A percentile compares a stretch with the other conserved stretches of the same genome.
Conservation (phyloP, 1,284 basidiomycete genomes). For the Ustilago loliicola region DNA sequence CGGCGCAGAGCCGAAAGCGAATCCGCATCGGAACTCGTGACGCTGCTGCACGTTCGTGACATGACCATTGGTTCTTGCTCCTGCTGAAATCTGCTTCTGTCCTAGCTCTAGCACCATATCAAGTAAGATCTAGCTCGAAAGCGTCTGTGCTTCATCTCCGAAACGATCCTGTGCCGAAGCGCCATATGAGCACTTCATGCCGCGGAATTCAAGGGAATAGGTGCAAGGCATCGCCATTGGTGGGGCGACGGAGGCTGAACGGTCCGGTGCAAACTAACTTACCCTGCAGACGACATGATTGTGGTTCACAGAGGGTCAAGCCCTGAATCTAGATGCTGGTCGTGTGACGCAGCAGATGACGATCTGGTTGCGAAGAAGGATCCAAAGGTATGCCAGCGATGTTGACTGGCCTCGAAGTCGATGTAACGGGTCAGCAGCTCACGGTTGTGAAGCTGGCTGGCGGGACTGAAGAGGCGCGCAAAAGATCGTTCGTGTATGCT, state of each 20-base stretch:
- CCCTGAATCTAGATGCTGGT: neutral
- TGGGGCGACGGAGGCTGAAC: conserved; percentile 8
- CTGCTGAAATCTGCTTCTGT: neutral
- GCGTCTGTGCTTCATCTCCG: conserved; percentile 12
- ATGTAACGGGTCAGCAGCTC: neutral
- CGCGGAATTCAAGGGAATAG: neutral
- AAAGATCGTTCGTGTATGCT: conserved; percentile 30
- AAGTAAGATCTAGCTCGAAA: neutral
- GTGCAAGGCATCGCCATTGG: neutral
- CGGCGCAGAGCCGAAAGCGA: conserved; percentile 19
- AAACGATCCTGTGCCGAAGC: conserved; percentile 11
- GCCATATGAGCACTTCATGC: conserved; percentile 17
- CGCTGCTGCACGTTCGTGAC: neutral
- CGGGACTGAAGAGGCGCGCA: conserved; percentile 7
- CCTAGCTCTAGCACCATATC: neutral
- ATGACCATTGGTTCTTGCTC: neutral
- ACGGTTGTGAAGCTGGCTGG: neutral
- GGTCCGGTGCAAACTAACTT: conserved; percentile 20
- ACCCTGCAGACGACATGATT: conserved; percentile 43
- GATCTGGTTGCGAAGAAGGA: neutral
- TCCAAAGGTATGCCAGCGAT: neutral
- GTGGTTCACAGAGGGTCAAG: neutral
- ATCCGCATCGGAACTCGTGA: neutral
- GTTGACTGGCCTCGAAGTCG: neutral
- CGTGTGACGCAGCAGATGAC: neutral